These are phyloP conservation scores for Favolaschia claudopus DNA, from an alignment of 768 basidiomycete species.

Conservation along the genomic window DNA sequence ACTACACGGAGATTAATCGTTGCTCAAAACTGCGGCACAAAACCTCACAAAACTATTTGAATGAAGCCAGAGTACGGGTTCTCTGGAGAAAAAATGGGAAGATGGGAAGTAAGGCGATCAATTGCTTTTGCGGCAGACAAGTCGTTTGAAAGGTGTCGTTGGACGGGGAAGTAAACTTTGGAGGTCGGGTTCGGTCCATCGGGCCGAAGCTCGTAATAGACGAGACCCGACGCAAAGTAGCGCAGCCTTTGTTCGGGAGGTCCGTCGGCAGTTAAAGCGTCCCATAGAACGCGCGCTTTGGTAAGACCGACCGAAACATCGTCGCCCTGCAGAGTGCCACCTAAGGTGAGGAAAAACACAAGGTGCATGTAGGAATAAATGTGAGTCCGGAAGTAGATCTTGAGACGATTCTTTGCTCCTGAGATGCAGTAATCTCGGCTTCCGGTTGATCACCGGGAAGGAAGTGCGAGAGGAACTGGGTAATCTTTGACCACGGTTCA, in stretches of 20 bases:
- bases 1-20: background rate
- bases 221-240: background rate
- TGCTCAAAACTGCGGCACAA: no score
- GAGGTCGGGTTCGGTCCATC: background rate
- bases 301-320: background rate
- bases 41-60: constrained; percentile 3
- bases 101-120: background rate
- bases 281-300: background rate
- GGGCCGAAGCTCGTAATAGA: constrained; percentile 12
- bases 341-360: constrained; percentile 10
- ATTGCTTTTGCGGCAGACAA: background rate
- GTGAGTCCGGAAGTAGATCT: constrained; percentile 15
- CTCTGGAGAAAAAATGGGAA: background rate
- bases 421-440: constrained; percentile 17
- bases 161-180: constrained; percentile 14
- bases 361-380: background rate
- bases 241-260: background rate
- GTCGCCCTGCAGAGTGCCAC: background rate
- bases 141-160: constrained; percentile 4
- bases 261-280: background rate
- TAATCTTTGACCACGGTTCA: constrained; percentile 4
- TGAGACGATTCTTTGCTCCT: constrained; percentile 6
- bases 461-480: constrained; percentile 5
- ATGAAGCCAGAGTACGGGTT: background rate
- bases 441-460: background rate